Conservation (phyloP, 768 basidiomycete genomes). For the Amanita molliuscula region DNA sequence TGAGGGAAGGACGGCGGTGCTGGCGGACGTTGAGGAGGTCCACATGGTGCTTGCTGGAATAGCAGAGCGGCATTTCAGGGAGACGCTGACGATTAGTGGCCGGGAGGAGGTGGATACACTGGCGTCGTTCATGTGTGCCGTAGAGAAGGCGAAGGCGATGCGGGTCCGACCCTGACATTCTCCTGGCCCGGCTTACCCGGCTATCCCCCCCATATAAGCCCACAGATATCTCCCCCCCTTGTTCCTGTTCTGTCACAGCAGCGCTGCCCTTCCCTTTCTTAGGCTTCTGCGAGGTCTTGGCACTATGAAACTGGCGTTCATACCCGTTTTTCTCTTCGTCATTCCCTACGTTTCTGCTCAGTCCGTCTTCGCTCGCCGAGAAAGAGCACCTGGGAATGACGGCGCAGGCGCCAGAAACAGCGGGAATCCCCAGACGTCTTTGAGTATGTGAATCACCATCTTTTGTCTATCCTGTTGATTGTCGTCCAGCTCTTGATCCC, state of each 20-base stretch:
- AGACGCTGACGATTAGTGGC: slow-evolving; percentile 35
- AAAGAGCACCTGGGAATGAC: slow-evolving; percentile 6
- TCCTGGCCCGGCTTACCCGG: background rate
- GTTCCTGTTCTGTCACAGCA: slow-evolving; percentile 32
- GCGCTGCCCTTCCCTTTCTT: slow-evolving; percentile 34
- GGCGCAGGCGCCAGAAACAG: slow-evolving; percentile 4
- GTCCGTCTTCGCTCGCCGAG: background rate
- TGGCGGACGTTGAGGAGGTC: slow-evolving; percentile 62
- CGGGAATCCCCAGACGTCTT: slow-evolving; percentile 33
- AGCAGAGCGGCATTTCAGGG: slow-evolving; percentile 66
- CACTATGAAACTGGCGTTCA: slow-evolving; percentile 41
- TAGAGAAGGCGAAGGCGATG: slow-evolving; percentile 46
- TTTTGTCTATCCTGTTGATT: background rate
- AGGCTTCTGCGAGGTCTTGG: slow-evolving; percentile 38
- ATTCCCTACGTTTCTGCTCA: slow-evolving; percentile 22
- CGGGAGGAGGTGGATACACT: slow-evolving; percentile 76
- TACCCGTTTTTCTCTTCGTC: slow-evolving; percentile 27
- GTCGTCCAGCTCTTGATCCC: slow-evolving; percentile 39
- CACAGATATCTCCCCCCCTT: slow-evolving; percentile 12
- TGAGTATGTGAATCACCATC: slow-evolving; percentile 18
- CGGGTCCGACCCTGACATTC: background rate
- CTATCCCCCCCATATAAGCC: background rate
- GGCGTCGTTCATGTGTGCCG: slow-evolving; percentile 68
- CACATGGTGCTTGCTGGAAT: slow-evolving; percentile 57
- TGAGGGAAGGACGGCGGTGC: slow-evolving; percentile 48